Evolutionary conservation across 371 early-diverging fungal species (phyloP).

Genomic region (Coemansia sp.): DNA sequence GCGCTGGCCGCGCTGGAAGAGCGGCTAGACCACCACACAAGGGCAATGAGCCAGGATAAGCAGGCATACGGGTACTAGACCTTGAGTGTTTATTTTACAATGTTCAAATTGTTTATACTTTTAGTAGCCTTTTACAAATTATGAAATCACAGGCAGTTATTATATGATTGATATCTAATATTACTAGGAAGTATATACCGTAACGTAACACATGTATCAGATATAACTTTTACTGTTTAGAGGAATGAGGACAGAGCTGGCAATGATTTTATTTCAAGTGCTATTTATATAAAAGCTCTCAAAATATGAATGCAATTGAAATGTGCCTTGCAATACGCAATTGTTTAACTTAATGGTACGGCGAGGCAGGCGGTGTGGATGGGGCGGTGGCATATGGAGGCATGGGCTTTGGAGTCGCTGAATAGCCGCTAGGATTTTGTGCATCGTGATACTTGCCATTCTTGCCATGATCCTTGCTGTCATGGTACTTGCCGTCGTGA

Average conservation of each 20-base stretch:
- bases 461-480: not conserved
- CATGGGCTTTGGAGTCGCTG: not conserved
- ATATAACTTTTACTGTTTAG: too few species aligned
- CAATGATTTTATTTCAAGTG: not conserved
- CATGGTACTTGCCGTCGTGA: not conserved
- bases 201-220: too few species aligned
- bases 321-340: not conserved
- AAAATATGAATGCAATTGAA: not conserved
- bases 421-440: not conserved
- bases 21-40: constrained; percentile 28
- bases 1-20: constrained; percentile 28
- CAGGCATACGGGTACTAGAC: constrained; percentile 9
- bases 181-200: too few species aligned
- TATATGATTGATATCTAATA: too few species aligned
- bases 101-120: too few species aligned
- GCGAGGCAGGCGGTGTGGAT: not conserved
- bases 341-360: not conserved
- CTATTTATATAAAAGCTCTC: not conserved
- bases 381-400: not conserved
- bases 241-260: too few species aligned
- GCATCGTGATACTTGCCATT: not conserved
- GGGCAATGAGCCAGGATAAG: constrained; percentile 27
- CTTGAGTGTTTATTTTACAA: too few species aligned
- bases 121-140: too few species aligned
- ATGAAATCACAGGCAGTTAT: too few species aligned